phyloP scores from a whole-genome alignment of 2,329 filamentous ascomycete species.

The Claviceps purpurea region DNA sequence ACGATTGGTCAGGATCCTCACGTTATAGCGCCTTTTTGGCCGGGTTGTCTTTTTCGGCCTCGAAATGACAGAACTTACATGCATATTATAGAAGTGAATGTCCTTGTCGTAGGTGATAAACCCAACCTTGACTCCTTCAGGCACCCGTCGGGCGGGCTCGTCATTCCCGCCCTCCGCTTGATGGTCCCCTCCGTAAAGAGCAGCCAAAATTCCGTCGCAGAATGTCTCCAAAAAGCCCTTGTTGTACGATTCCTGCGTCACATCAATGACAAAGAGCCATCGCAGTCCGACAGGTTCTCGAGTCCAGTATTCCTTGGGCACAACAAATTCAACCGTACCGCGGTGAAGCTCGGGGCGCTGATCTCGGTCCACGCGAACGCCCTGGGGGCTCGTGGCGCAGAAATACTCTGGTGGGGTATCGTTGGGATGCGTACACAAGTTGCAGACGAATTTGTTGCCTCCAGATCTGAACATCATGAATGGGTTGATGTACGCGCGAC shows the following conservation, averaged over 20 bases:
- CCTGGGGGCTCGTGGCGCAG: slow-evolving; percentile 75
- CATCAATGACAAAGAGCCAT: slow-evolving; percentile 87
- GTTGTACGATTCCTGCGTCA: slow-evolving; percentile 81
- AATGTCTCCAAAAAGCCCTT: slow-evolving; percentile 84
- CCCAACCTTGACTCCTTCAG: slow-evolving; percentile 72
- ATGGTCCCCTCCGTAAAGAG: slow-evolving; percentile 63
- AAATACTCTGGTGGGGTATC: slow-evolving; percentile 90
- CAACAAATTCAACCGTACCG: slow-evolving; percentile 90
- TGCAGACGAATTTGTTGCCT: slow-evolving; percentile 94
- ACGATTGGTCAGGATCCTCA: neutral
- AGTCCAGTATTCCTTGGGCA: slow-evolving; percentile 98
- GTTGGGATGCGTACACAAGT: slow-evolving; percentile 95
- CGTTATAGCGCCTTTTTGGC: too few relatives aligned
- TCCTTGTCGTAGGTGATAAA: slow-evolving; percentile 96
- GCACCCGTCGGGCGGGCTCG: slow-evolving; percentile 45
- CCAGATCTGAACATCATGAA: slow-evolving; percentile 96
- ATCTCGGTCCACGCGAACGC: slow-evolving; percentile 74
- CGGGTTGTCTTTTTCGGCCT: neutral
- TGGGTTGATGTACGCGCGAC: slow-evolving; percentile 93
- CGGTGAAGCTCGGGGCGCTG: slow-evolving; percentile 80
- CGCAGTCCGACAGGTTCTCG: slow-evolving; percentile 80
- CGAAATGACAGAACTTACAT: slow-evolving; percentile 39
- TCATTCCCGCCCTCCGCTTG: slow-evolving; percentile 35
- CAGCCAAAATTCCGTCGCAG: slow-evolving; percentile 74
- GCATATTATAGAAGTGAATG: slow-evolving; percentile 95